Evolutionary conservation across 768 basidiomycete species (phyloP), one percentile per base, ranked within the genome.

Genomic region (Serendipita sp.): DNA sequence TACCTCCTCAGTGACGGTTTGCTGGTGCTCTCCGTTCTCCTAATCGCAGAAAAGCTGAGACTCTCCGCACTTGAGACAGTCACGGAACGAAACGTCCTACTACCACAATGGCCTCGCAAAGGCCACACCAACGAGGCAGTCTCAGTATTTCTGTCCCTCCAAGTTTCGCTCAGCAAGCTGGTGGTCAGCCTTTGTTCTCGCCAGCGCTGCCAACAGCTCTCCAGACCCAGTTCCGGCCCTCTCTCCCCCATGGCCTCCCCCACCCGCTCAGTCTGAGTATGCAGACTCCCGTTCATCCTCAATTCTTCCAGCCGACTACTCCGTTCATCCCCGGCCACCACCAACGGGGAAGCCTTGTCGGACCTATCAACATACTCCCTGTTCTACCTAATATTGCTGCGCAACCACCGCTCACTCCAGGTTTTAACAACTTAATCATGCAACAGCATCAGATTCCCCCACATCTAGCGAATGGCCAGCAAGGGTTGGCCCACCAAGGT

Each of bases 231-330:
- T 65, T 60, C 38, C 32, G 56, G 35, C 56, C 56, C 8, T 72
- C 79, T 0, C 81, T 80, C 67, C 81, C 80, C 38, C 73, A 84
- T 67, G 73, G 69, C n/a, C 65, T 78, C 66, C 45, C 71, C n/a
- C 30, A 51, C 30, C 48, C 48, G n/a, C 48, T 51, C 8, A 51
- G 48, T 51, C 48, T 51, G 18, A 68, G 80, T 56, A 74, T 88
- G 62, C 87, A 86, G 71, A 88, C 86, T 3, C 88, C 87, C 51
- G 83, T 89, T 77, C 88, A 89, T 70, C 72, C 81, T 28, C 66
- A 68, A 18, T 86, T 84, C 74, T 87, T 86, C 67, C 75, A 76
- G 38, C 41, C 23, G 8, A 36, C 36, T n/a, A 79, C 78, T 3
- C 80, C 80, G 30, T 75, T 74, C 32, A 77, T 78, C 0, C 83